Conservation (phyloP, 225 moss, liverwort and hornwort genomes). For the Thuidium tamariscinum region DNA sequence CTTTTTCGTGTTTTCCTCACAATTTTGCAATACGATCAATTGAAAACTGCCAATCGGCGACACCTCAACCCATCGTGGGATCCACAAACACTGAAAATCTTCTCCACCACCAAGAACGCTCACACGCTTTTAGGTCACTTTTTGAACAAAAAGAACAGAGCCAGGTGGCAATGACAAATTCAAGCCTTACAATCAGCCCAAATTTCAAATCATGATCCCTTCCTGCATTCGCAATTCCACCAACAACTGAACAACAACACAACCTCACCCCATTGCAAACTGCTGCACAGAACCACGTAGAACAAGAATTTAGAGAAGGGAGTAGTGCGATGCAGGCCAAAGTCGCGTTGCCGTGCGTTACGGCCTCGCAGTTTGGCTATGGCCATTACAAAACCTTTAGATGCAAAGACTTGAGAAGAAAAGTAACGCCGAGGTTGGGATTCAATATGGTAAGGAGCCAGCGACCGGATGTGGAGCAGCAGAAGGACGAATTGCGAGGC, state of each 20-base stretch:
- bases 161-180: background rate
- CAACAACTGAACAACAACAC: background rate
- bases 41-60: background rate
- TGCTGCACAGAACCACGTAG: background rate
- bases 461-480: constrained; percentile 19
- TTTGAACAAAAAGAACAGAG: background rate
- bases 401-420: background rate
- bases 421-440: background rate
- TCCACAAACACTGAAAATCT: background rate
- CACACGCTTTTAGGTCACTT: background rate
- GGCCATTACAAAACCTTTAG: background rate
- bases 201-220: background rate
- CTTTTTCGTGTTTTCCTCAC: background rate
- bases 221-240: background rate
- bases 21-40: background rate
- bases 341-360: constrained; percentile 6
- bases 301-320: background rate
- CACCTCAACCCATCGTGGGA: background rate
- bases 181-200: background rate
- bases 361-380: background rate
- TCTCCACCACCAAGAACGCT: background rate
- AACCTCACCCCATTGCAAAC: background rate
- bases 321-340: constrained; percentile 8
- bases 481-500: constrained; percentile 2
- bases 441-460: constrained; percentile 10